Evolutionary conservation across 768 basidiomycete species (phyloP).

Genomic region (Butyriboletus loyo): DNA sequence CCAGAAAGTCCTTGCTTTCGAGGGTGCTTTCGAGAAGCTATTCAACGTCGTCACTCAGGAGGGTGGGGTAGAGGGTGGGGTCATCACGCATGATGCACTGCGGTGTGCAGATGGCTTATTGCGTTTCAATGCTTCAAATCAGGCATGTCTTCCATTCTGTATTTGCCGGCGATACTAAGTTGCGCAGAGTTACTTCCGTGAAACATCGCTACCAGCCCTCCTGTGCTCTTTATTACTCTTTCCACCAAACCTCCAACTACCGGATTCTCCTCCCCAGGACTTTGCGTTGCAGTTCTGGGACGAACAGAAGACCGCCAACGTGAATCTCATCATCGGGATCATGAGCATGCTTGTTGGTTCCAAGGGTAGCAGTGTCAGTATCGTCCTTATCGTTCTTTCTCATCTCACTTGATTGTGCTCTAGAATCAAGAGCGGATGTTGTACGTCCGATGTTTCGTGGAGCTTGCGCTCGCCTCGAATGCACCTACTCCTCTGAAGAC

Average conservation of each 20-base stretch:
- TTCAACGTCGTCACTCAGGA: constrained; percentile 85
- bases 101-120: constrained; percentile 82
- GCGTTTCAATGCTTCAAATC: constrained; percentile 92
- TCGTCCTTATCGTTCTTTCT: not conserved
- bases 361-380: constrained; percentile 61
- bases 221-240: constrained; percentile 69
- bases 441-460: constrained; percentile 76
- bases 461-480: constrained; percentile 91
- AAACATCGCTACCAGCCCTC: constrained; percentile 70
- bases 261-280: constrained; percentile 70
- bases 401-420: not conserved
- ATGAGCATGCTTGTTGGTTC: constrained; percentile 82
- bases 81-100: constrained; percentile 82
- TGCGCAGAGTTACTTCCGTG: constrained; percentile 90
- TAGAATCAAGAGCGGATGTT: constrained; percentile 57
- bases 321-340: constrained; percentile 73
- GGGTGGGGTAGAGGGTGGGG: constrained; percentile 89
- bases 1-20: constrained; percentile 95
- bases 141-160: constrained; percentile 46
- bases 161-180: constrained; percentile 13
- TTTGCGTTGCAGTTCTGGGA: constrained; percentile 98
- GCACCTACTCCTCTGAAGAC: constrained; percentile 85
- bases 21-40: constrained; percentile 93
- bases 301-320: constrained; percentile 81
- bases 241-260: constrained; percentile 57